A percentile compares a stretch with the other conserved stretches of the same genome.
These are phyloP conservation scores for Nakazawaea molendinolei DNA, from an alignment of 805 yeast species.

Conservation along the genomic window DNA sequence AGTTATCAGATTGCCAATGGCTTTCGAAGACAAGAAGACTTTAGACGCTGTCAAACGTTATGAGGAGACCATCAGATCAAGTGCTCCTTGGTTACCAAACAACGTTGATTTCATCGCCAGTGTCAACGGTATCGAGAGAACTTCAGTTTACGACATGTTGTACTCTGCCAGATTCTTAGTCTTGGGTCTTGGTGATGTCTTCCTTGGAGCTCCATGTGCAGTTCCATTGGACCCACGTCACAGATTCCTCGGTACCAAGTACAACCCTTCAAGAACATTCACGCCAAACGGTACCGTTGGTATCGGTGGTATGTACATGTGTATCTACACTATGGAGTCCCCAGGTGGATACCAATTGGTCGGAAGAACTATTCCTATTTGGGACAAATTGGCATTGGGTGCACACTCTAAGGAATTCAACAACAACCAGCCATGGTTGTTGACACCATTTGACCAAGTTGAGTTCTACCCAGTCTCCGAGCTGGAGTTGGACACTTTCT, in stretches of 20 bases:
- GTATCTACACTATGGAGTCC: slow-evolving; percentile 95
- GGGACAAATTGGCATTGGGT: slow-evolving; percentile 89
- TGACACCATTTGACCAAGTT: slow-evolving; percentile 88
- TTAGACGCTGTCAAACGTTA: slow-evolving; percentile 86
- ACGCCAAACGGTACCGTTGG: slow-evolving; percentile 98
- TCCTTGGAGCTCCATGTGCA: slow-evolving; percentile 97
- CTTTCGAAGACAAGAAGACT: slow-evolving; percentile 88
- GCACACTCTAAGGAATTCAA: slow-evolving; percentile 42
- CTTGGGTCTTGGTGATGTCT: slow-evolving; percentile 93
- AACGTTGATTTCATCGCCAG: slow-evolving; percentile 92
- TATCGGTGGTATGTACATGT: slow-evolving; percentile 98
- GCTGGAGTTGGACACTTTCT: slow-evolving; percentile 63
- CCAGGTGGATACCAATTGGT: slow-evolving; percentile 98
- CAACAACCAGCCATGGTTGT: slow-evolving; percentile 72
- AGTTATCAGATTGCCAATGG: slow-evolving; percentile 84
- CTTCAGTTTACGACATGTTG: slow-evolving; percentile 74
- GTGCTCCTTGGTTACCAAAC: slow-evolving; percentile 97
- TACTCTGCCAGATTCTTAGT: slow-evolving; percentile 89
- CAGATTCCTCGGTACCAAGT: slow-evolving; percentile 85
- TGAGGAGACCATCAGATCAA: slow-evolving; percentile 85
- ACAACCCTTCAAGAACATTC: slow-evolving; percentile 92
- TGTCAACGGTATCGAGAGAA: slow-evolving; percentile 75
- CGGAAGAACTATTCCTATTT: slow-evolving; percentile 94
- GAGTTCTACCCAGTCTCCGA: slow-evolving; percentile 91
- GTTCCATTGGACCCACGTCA: slow-evolving; percentile 97